These are phyloP conservation scores for Pyricularia grisea DNA, from an alignment of 2,329 filamentous ascomycete species.

Conservation along the genomic window DNA sequence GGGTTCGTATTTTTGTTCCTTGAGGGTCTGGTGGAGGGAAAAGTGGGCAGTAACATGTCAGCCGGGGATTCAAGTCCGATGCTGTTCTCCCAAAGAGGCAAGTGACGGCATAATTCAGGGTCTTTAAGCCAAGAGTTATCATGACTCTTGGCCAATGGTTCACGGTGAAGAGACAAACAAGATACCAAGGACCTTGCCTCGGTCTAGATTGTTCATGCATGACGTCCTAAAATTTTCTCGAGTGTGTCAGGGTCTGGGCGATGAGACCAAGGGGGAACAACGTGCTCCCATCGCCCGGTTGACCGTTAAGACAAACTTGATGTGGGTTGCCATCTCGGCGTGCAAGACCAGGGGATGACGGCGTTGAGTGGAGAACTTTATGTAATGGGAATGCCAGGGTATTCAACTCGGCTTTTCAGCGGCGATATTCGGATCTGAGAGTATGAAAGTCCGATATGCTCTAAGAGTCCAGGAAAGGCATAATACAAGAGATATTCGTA, in stretches of 20 bases:
- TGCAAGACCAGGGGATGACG: background rate
- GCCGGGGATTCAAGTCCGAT: background rate
- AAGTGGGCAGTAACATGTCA: background rate
- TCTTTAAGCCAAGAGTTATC: background rate
- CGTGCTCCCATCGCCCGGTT: background rate
- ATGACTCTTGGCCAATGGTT: background rate
- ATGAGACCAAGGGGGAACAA: background rate
- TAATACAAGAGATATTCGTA: background rate
- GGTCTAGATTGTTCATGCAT: background rate
- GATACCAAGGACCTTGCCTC: background rate
- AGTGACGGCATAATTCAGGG: background rate
- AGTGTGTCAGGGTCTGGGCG: background rate
- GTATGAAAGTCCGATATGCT: background rate
- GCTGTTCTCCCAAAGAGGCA: background rate
- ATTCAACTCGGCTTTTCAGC: background rate
- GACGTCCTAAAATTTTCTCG: background rate
- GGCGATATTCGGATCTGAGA: background rate
- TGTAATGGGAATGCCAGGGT: slow-evolving; percentile 4
- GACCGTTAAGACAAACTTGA: background rate
- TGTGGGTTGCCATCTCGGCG: background rate
- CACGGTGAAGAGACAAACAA: background rate
- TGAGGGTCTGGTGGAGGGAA: slow-evolving; percentile 4
- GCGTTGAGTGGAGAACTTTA: slow-evolving; percentile 1
- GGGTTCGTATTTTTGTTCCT: slow-evolving; percentile 14
- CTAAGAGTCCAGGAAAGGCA: background rate